A percentile compares a stretch with the other conserved stretches of the same genome.
Conservation (phyloP, 805 yeast species). For the Clavispora santaluciae region DNA sequence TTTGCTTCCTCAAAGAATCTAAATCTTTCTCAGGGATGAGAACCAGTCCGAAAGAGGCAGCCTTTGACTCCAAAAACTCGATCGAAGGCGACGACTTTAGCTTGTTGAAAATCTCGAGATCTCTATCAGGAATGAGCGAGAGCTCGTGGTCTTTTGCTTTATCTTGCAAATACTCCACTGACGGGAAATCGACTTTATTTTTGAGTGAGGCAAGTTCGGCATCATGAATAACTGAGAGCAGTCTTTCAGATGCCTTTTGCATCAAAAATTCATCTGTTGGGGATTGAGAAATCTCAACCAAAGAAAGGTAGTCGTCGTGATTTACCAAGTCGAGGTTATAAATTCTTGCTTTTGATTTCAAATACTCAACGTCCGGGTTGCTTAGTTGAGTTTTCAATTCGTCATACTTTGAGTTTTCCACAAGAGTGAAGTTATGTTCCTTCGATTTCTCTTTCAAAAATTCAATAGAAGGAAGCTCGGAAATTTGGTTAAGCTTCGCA, state of each 20-base stretch:
- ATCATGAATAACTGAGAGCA: slow-evolving; percentile 5
- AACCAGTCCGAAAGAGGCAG: slow-evolving; percentile 12
- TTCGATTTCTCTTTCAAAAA: slow-evolving; percentile 15
- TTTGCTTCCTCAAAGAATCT: slow-evolving; percentile 1
- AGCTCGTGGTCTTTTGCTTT: slow-evolving; percentile 5
- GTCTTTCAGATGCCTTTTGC: slow-evolving; percentile 6
- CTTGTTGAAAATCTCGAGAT: background rate
- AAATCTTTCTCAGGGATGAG: slow-evolving; percentile 13
- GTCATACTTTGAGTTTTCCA: slow-evolving; percentile 10
- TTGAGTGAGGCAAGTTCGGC: slow-evolving; percentile 7
- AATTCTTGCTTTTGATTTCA: slow-evolving; percentile 10
- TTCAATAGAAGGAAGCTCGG: slow-evolving; percentile 9
- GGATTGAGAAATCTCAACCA: background rate
- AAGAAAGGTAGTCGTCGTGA: background rate
- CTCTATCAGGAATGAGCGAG: slow-evolving; percentile 2
- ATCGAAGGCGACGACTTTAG: slow-evolving; percentile 5
- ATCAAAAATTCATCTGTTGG: slow-evolving; percentile 7
- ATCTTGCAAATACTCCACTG: slow-evolving; percentile 8
- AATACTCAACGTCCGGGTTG: slow-evolving; percentile 10
- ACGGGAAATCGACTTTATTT: slow-evolving; percentile 6
- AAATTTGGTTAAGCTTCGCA: slow-evolving; percentile 8
- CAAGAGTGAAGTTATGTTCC: slow-evolving; percentile 8
- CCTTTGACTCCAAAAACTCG: slow-evolving; percentile 12
- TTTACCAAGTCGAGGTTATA: background rate
- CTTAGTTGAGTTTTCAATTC: slow-evolving; percentile 15